Evolutionary conservation across 768 basidiomycete species (phyloP), one percentile per base, ranked within the genome.

Genomic region (Pulveroboletus sp.): DNA sequence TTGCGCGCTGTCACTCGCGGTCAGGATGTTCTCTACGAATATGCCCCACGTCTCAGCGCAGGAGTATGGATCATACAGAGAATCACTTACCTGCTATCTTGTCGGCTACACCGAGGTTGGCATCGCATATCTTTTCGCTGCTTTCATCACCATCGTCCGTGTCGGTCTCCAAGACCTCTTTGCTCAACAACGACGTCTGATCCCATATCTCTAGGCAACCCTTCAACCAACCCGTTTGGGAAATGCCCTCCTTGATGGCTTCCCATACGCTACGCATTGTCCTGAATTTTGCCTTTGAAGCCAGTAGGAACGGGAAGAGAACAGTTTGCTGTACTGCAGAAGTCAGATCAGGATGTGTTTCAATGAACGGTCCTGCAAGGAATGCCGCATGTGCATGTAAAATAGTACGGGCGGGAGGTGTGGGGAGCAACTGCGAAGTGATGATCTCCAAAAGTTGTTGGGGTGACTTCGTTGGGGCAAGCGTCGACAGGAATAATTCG

Each of bases 301-400:
- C 85, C 14, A 94, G 64, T 37, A 94, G 68, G 60, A 81, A 80
- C 0, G 91, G 86, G 61, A 91, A 87, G 46, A 94, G 66, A 1
- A 84, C 62, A 27, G 71, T 68, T 53, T 79, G 71, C 52, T 81
- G 79, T 22, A 77, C 63, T 24, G 69, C 63, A 22, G 66, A 30
- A 5, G 47, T n/a, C n/a, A 58, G 2, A 4, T 63, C 50, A 3
- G 73, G 66, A 37, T 71, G 53, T 1, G 49, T 39, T 6, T 58
- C 59, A 24, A 63, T 49, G 49, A 88, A 75, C 29, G 78, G 71
- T 0, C 70, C 62, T 1, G 71, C 67, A 11, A 89, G 68, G 65
- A 89, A 90, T 3, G 65, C 53, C 11, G 82, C 62, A 57, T 90
- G 85, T 6, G 73, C 62, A 24, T 74, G 77, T 11, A 89, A 63